Percentiles rank a stretch among this genome's conserved stretches.
Evolutionary conservation across 495 filamentous ascomycete species (phyloP).

Genomic region (Aspergillus sparsus): DNA sequence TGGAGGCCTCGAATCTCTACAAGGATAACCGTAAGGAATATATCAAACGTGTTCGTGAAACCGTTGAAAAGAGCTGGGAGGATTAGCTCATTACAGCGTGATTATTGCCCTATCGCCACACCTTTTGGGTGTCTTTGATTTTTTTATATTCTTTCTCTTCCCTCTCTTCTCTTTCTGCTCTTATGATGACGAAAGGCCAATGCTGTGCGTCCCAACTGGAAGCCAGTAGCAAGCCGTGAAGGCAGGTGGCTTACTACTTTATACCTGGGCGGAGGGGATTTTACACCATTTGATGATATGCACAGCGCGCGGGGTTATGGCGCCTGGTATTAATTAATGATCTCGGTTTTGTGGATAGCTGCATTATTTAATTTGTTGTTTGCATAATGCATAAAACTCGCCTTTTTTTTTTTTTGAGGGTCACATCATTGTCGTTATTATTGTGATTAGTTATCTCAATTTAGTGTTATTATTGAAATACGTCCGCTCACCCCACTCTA

Average conservation of each 20-base stretch:
- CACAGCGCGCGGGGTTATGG: conserved; percentile 50
- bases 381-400: conserved; percentile 19
- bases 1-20: conserved; percentile 97
- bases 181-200: conserved; percentile 10
- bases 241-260: conserved; percentile 1
- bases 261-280: conserved; percentile 13
- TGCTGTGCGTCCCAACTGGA: conserved; percentile 4
- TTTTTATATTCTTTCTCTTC: not conserved
- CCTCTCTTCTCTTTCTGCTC: not conserved
- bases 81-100: conserved; percentile 51
- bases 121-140: conserved; percentile 1
- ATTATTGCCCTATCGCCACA: not conserved
- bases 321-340: conserved; percentile 36
- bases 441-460: not conserved
- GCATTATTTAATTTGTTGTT: conserved; percentile 23
- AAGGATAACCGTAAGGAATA: conserved; percentile 98
- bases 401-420: conserved; percentile 1
- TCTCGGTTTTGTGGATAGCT: conserved; percentile 29
- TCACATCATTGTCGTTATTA: conserved; percentile 17
- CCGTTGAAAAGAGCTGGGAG: conserved; percentile 99
- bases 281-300: conserved; percentile 37
- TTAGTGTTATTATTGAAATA: too few species aligned
- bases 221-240: conserved; percentile 9
- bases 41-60: conserved; percentile 90
- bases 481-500: not conserved